Conservation (phyloP, 2,329 filamentous ascomycete species). For the Leptographium radiaticola region DNA sequence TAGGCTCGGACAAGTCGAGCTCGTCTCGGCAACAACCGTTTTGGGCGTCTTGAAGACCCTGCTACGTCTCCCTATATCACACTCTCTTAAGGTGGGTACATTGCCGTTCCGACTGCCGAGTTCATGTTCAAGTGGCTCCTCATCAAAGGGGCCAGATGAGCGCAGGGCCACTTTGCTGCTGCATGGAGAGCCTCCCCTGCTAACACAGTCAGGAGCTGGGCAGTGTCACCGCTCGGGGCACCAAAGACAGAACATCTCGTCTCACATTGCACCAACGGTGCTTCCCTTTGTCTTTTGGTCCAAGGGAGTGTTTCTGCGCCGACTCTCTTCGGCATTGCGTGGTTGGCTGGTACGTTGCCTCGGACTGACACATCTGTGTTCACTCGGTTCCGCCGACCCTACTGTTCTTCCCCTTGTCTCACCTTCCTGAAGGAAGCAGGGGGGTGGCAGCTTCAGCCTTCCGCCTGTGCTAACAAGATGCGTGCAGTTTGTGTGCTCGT, state of each 20-base stretch:
- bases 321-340: neutral
- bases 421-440: neutral
- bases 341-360: neutral
- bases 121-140: neutral
- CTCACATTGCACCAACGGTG: neutral
- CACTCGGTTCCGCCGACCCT: neutral
- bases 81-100: too few relatives aligned
- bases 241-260: neutral
- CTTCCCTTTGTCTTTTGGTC: too few relatives aligned
- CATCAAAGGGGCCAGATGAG: slow-evolving; percentile 1
- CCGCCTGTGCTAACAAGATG: neutral
- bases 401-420: neutral
- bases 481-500: neutral
- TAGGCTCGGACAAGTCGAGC: too few relatives aligned
- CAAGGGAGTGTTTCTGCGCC: neutral
- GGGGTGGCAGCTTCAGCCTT: neutral
- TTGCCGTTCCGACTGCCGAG: too few relatives aligned
- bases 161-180: neutral
- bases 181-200: slow-evolving; percentile 3
- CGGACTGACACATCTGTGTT: neutral
- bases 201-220: neutral
- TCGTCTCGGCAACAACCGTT: too few relatives aligned
- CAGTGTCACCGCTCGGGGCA: neutral
- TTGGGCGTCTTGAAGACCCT: too few relatives aligned
- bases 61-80: too few relatives aligned